Conservation (phyloP, 2,329 filamentous ascomycete genomes). For the Metarhizium rileyi region DNA sequence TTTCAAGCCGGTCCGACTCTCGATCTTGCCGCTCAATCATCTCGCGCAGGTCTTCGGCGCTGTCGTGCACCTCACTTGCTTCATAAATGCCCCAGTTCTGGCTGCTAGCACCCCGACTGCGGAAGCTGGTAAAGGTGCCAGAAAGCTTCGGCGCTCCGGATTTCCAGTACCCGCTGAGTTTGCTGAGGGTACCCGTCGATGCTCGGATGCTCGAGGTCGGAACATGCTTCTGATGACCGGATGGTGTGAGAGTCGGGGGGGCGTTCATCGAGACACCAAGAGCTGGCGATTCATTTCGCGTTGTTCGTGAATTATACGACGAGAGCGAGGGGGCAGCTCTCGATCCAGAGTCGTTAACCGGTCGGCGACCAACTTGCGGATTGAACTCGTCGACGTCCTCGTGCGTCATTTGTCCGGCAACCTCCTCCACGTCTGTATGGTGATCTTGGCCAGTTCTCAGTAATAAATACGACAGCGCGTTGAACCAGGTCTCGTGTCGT, state of each 20-base stretch:
- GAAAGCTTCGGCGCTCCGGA: constrained; percentile 31
- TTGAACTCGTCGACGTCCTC: constrained; percentile 76
- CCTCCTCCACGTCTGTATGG: constrained; percentile 51
- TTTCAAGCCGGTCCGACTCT: constrained; percentile 75
- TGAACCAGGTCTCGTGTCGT: constrained; percentile 97
- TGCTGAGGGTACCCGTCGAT: constrained; percentile 41
- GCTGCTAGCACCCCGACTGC: constrained; percentile 39
- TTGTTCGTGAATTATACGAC: constrained; percentile 69
- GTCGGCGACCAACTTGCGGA: constrained; percentile 40
- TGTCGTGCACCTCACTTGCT: constrained; percentile 58
- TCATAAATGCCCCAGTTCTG: constrained; percentile 45
- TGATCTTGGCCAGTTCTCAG: constrained; percentile 61
- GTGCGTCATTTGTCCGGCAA: constrained; percentile 45
- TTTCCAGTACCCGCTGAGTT: constrained; percentile 52
- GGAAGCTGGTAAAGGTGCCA: constrained; percentile 43
- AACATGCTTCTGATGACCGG: constrained; percentile 28
- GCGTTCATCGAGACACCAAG: constrained; percentile 39
- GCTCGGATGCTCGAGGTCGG: constrained; percentile 19
- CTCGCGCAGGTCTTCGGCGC: constrained; percentile 71
- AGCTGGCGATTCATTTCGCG: constrained; percentile 54
- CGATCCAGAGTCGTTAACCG: constrained; percentile 31
- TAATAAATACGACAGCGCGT: constrained; percentile 86
- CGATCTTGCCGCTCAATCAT: constrained; percentile 71
- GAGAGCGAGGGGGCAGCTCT: constrained; percentile 58
- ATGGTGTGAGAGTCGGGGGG: constrained; percentile 48